Conservation (phyloP, 2,329 filamentous ascomycete genomes). For the Pezicula neosporulosa region DNA sequence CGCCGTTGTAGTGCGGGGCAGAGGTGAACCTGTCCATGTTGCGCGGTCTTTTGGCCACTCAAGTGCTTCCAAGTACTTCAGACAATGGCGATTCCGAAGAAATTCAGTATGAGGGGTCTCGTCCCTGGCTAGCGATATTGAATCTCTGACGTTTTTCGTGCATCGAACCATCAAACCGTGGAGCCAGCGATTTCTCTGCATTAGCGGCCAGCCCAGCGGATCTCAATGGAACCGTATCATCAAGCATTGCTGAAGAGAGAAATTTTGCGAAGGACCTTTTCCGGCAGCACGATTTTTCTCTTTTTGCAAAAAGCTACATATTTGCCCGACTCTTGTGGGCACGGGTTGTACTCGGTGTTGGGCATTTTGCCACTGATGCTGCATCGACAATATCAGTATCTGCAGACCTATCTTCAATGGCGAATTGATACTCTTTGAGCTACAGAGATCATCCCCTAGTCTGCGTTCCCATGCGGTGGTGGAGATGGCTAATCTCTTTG, state of each 20-base stretch:
- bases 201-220: slow-evolving; percentile 28
- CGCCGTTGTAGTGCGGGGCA: slow-evolving; percentile 29
- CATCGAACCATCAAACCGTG: slow-evolving; percentile 19
- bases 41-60: slow-evolving; percentile 17
- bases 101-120: slow-evolving; percentile 15
- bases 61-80: slow-evolving; percentile 9
- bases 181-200: slow-evolving; percentile 25
- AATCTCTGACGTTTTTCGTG: slow-evolving; percentile 25
- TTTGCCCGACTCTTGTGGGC: slow-evolving; percentile 22
- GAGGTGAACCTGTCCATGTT: slow-evolving; percentile 11
- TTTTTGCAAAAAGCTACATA: slow-evolving; percentile 17
- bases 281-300: neutral
- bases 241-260: slow-evolving; percentile 6
- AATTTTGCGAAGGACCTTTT: slow-evolving; percentile 1
- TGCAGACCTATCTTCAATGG: slow-evolving; percentile 26
- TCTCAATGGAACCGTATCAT: slow-evolving; percentile 16
- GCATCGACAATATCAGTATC: slow-evolving; percentile 26
- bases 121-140: slow-evolving; percentile 20
- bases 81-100: slow-evolving; percentile 9
- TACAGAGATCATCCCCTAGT: slow-evolving; percentile 29
- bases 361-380: slow-evolving; percentile 29
- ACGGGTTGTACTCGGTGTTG: slow-evolving; percentile 14
- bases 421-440: slow-evolving; percentile 26
- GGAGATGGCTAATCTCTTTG: slow-evolving; percentile 61
- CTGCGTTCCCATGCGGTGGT: slow-evolving; percentile 44